Evolutionary conservation across 2,329 filamentous ascomycete genomes (phyloP), one percentile per base, ranked within the genome.

Genomic region (Coniochaeta prunicola): DNA sequence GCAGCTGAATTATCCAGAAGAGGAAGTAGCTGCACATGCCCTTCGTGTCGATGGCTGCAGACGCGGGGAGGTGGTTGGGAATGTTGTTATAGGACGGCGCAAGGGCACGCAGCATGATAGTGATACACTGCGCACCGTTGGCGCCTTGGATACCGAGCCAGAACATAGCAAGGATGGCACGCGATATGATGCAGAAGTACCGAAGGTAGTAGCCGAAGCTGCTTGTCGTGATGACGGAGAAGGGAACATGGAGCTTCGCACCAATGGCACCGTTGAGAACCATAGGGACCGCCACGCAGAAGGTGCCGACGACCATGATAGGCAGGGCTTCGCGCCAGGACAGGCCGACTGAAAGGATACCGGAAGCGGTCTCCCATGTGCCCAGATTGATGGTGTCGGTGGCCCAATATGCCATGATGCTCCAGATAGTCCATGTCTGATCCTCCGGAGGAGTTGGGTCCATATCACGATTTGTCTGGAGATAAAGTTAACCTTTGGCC

Each of bases 1-100:
- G 91, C 1, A 96, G 78, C 1, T 89, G 92, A 62, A 81, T 77
- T 2, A 91, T 70, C 90, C 91, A 96, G 72, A 96, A 96, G 59
- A 96, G 76, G 76, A 96, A 88, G 75, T 96, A 96, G 13, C 88
- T 90, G 53, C 87, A 81, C 66, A 90, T 96, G 64, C 88, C 83
- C 42, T 85, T 83, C 0, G 90, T 96, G 21, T 80, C 86, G 1
- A 91, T 92, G 4, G 89, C 90, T 0, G 87, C 87, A 58, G 74
- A 76, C 1, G 69, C 69, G 1, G 84, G 75, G 59, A 96, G 89
- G 8, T 81, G 80, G 67, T 93, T 91, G 12, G 80, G 84, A 61
- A 92, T 80, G 2, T 77, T 80, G 5, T 80, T 70, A 9, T 56
- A 30, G 34, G 34, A 38, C 24, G 81, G 45, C 3, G 45, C 45